Percentiles rank a stretch among this genome's conserved stretches.
Conservation (phyloP, 2,329 filamentous ascomycete genomes). For the Epichloe festucae region DNA sequence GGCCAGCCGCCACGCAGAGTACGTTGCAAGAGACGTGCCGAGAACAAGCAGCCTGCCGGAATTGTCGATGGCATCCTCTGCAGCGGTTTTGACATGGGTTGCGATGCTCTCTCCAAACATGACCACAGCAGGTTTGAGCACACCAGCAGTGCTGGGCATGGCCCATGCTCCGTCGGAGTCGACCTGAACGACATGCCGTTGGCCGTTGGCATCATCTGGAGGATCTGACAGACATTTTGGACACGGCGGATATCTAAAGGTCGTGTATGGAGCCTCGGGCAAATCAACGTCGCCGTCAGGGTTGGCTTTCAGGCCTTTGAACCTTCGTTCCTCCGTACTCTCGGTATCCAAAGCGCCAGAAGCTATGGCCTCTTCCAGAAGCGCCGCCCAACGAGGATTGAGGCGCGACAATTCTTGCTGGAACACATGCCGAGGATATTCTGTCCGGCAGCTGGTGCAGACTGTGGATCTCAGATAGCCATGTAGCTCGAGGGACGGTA, state of each 20-base stretch:
- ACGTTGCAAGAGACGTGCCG: constrained; percentile 85
- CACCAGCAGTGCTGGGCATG: constrained; percentile 52
- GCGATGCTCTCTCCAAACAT: constrained; percentile 97
- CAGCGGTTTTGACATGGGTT: constrained; percentile 53
- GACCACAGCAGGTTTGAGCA: constrained; percentile 83
- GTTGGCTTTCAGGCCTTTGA: constrained; percentile 66
- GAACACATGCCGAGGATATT: constrained; percentile 59
- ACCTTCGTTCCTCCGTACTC: constrained; percentile 54
- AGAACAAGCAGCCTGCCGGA: constrained; percentile 66
- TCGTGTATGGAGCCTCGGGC: constrained; percentile 73
- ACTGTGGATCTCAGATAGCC: constrained; percentile 74
- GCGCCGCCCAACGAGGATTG: constrained; percentile 76
- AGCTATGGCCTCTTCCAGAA: constrained; percentile 58
- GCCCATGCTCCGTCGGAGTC: constrained; percentile 74
- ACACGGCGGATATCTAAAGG: constrained; percentile 84
- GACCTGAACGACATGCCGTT: constrained; percentile 46
- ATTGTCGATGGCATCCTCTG: constrained; percentile 67
- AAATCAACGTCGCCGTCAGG: constrained; percentile 92
- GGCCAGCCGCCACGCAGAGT: constrained; percentile 83
- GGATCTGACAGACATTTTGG: constrained; percentile 61
- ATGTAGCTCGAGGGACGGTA: constrained; percentile 76
- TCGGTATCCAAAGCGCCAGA: constrained; percentile 68
- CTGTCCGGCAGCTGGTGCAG: constrained; percentile 65
- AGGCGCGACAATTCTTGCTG: constrained; percentile 63
- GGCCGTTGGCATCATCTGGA: constrained; percentile 41